A percentile compares a stretch with the other conserved stretches of the same genome.
Evolutionary conservation across 2,329 filamentous ascomycete species (phyloP).

Genomic region (Sphaerulina musiva): DNA sequence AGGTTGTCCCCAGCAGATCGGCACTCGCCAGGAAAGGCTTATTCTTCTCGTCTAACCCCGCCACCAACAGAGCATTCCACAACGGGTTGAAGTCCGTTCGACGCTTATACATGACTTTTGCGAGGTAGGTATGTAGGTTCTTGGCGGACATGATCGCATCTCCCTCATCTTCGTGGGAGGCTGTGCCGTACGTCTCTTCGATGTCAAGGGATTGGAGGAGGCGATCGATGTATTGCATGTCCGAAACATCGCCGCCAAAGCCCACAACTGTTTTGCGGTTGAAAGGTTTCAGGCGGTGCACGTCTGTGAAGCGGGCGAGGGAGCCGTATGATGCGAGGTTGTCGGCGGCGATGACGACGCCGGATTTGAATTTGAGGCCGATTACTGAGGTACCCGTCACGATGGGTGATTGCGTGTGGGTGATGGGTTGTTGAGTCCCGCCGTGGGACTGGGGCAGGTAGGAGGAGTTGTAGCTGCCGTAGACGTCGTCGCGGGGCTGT

Average conservation of each 20-base stretch:
- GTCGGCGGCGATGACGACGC: slow-evolving; percentile 93
- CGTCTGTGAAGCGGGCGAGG: slow-evolving; percentile 86
- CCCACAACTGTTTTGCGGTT: slow-evolving; percentile 78
- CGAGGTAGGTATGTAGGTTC: slow-evolving; percentile 93
- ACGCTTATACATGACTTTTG: slow-evolving; percentile 92
- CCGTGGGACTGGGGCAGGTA: slow-evolving; percentile 63
- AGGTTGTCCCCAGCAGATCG: slow-evolving; percentile 89
- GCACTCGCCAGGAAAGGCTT: slow-evolving; percentile 86
- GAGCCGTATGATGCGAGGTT: slow-evolving; percentile 98
- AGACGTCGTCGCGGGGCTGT: slow-evolving; percentile 94
- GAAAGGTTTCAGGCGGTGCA: slow-evolving; percentile 89
- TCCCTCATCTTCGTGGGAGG: slow-evolving; percentile 53
- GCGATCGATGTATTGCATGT: slow-evolving; percentile 98
- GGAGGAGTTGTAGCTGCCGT: slow-evolving; percentile 84
- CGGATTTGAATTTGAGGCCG: slow-evolving; percentile 90
- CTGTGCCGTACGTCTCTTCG: slow-evolving; percentile 72
- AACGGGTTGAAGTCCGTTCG: slow-evolving; percentile 93
- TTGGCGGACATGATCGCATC: slow-evolving; percentile 63
- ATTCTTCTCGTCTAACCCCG: slow-evolving; percentile 70
- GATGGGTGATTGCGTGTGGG: slow-evolving; percentile 85
- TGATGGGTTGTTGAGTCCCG: slow-evolving; percentile 51
- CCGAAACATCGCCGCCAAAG: slow-evolving; percentile 93
- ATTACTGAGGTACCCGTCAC: slow-evolving; percentile 96
- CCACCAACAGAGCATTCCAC: slow-evolving; percentile 93
- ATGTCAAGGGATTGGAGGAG: slow-evolving; percentile 81